Evolutionary conservation across 2,329 filamentous ascomycete genomes (phyloP).

Genomic region (Ascochyta koolunga): DNA sequence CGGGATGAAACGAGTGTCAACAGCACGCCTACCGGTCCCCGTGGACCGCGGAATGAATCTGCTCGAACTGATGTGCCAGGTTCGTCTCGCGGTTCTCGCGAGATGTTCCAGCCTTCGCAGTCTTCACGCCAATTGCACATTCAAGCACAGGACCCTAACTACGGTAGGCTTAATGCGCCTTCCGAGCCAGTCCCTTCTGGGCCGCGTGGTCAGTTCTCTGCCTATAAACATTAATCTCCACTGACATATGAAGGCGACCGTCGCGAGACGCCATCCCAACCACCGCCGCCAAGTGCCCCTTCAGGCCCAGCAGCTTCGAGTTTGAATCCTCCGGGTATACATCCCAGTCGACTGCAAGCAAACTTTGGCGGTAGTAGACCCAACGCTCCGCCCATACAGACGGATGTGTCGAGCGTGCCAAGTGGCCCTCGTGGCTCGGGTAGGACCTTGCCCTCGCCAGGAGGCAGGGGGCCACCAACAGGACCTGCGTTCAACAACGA

Average conservation of each 20-base stretch:
- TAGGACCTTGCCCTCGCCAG: constrained; percentile 36
- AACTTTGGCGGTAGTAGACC: constrained; percentile 8
- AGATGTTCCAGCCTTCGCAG: constrained; percentile 49
- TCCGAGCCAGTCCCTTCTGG: constrained; percentile 60
- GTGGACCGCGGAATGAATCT: constrained; percentile 50
- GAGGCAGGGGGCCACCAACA: constrained; percentile 40
- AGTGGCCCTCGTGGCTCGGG: constrained; percentile 43
- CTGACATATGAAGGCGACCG: constrained; percentile 31
- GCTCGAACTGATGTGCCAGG: constrained; percentile 2
- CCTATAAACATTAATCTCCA: not conserved
- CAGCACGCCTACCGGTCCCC: constrained; percentile 60
- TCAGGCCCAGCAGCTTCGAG: constrained; percentile 32
- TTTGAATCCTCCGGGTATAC: constrained; percentile 55
- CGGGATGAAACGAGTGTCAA: constrained; percentile 40
- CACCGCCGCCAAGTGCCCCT: constrained; percentile 40
- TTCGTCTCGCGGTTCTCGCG: constrained; percentile 40
- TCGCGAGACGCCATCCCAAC: constrained; percentile 33
- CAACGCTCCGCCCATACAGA: constrained; percentile 32
- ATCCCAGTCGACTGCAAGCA: constrained; percentile 59
- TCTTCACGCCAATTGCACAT: constrained; percentile 44
- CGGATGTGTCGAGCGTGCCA: constrained; percentile 40
- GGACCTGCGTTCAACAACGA: constrained; percentile 40
- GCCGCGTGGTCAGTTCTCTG: constrained; percentile 52
- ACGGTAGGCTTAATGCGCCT: constrained; percentile 56
- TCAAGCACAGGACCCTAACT: constrained; percentile 53